These are phyloP conservation scores for Neurospora tetraspora DNA, from an alignment of 495 filamentous ascomycete genomes.

Conservation along the genomic window DNA sequence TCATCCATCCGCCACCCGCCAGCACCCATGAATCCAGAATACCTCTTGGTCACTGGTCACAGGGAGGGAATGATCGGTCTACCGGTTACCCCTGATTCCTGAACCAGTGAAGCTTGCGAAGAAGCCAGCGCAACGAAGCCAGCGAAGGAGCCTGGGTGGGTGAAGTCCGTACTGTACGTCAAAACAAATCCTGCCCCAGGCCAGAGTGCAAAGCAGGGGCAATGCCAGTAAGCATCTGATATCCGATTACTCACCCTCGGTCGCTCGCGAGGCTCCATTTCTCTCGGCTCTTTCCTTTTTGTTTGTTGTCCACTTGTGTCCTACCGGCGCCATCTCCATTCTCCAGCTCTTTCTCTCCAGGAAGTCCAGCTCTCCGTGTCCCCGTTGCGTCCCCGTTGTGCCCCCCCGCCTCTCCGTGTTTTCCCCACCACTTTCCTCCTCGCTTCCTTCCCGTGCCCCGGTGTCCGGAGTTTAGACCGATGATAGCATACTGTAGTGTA, in stretches of 20 bases:
- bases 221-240: not conserved
- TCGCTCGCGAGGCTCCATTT: not conserved
- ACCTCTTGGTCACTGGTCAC: not conserved
- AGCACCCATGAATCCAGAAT: not conserved
- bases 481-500: not conserved
- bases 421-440: not conserved
- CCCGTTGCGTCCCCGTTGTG: too few relatives aligned
- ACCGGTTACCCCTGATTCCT: not conserved
- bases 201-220: not conserved
- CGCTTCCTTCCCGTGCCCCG: not conserved
- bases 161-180: not conserved
- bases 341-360: not conserved
- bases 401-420: not conserved
- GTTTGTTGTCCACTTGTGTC: not conserved
- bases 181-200: not conserved
- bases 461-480: not conserved
- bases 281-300: not conserved
- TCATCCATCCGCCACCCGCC: not conserved
- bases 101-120: not conserved
- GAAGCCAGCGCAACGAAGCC: not conserved
- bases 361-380: not conserved
- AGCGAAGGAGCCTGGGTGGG: not conserved
- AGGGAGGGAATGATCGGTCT: not conserved
- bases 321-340: not conserved
- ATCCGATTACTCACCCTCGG: not conserved